Percentiles rank a stretch among this genome's conserved stretches.
These are phyloP conservation scores for Carallia pectinifolia DNA, from an alignment of 345 rosid genomes.

Conservation along the genomic window DNA sequence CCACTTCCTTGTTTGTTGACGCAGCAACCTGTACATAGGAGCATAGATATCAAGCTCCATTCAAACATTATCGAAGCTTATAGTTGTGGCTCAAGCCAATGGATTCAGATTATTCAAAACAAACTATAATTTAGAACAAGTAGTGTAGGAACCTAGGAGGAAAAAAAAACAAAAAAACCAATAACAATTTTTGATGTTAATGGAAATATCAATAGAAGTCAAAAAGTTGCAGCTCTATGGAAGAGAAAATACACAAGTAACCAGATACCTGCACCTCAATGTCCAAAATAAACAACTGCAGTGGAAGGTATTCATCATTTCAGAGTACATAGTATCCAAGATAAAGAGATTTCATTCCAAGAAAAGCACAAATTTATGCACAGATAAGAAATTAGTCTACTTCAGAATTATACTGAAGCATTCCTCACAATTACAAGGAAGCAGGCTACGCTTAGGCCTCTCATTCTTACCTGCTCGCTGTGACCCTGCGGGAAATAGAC, in stretches of 20 bases:
- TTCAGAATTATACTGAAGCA: neutral
- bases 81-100: too few species aligned
- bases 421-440: neutral
- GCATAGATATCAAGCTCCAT: neutral
- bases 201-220: too few species aligned
- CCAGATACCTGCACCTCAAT: too few species aligned
- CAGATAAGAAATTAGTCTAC: neutral
- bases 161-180: too few species aligned
- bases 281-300: too few species aligned
- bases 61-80: too few species aligned
- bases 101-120: too few species aligned
- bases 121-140: too few species aligned
- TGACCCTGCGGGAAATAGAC: slow-evolving; percentile 99
- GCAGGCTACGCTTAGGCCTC: slow-evolving; percentile 5
- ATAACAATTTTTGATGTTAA: too few species aligned
- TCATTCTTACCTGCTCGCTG: slow-evolving; percentile 80
- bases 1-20: slow-evolving; percentile 91
- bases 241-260: too few species aligned
- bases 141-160: too few species aligned
- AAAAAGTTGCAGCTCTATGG: too few species aligned
- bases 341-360: neutral
- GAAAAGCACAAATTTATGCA: neutral
- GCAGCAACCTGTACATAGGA: slow-evolving; percentile 68
- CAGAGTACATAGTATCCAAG: neutral
- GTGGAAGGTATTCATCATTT: neutral